A percentile compares a stretch with the other conserved stretches of the same genome.
Conservation (phyloP, 2,329 filamentous ascomycete genomes). For the Fusarium metavorans region DNA sequence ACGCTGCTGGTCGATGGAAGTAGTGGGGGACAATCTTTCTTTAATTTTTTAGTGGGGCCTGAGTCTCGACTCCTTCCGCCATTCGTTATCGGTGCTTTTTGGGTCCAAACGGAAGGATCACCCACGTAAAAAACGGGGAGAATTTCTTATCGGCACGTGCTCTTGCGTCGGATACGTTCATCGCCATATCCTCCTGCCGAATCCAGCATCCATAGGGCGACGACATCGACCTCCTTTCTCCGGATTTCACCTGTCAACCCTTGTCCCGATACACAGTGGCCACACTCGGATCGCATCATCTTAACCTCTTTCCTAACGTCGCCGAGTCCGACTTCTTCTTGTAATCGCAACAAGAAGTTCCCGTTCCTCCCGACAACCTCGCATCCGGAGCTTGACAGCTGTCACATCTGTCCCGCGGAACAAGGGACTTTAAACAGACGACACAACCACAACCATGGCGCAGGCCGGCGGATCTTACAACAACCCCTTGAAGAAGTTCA, state of each 20-base stretch:
- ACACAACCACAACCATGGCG: slow-evolving; percentile 73
- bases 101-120: not conserved
- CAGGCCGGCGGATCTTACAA: slow-evolving; percentile 89
- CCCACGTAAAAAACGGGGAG: slow-evolving; percentile 20
- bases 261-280: slow-evolving; percentile 34
- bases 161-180: slow-evolving; percentile 30
- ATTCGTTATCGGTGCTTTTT: slow-evolving; percentile 2
- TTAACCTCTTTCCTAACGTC: slow-evolving; percentile 1
- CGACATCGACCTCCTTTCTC: slow-evolving; percentile 46
- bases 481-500: slow-evolving; percentile 99
- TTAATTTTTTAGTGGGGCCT: slow-evolving; percentile 47
- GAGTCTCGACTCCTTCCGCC: slow-evolving; percentile 20
- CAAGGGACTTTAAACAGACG: slow-evolving; percentile 25
- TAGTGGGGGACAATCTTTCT: slow-evolving; percentile 45
- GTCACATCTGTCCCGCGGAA: slow-evolving; percentile 35
- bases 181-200: slow-evolving; percentile 45
- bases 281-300: slow-evolving; percentile 29
- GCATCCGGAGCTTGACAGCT: slow-evolving; percentile 40
- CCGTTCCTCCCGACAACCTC: slow-evolving; percentile 14
- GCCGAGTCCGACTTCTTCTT: slow-evolving; percentile 7
- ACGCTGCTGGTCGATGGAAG: slow-evolving; percentile 36
- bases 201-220: slow-evolving; percentile 38
- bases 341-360: slow-evolving; percentile 11
- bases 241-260: slow-evolving; percentile 29
- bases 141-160: slow-evolving; percentile 45